A percentile compares a stretch with the other conserved stretches of the same genome.
Conservation (phyloP, 2,329 filamentous ascomycete genomes). For the Fusarium buxicola region DNA sequence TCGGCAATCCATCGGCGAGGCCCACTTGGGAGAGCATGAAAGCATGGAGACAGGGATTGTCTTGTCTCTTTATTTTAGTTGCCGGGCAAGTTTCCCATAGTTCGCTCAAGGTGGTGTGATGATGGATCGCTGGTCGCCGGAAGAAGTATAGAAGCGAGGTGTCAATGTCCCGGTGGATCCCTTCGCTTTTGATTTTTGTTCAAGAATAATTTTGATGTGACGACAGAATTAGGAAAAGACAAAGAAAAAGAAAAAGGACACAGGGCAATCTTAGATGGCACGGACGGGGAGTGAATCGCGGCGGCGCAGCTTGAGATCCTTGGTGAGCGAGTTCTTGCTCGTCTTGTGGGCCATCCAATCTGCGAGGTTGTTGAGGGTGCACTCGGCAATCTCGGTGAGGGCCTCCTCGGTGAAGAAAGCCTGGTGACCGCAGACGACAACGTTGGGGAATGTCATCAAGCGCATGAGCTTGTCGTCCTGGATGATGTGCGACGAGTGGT, state of each 20-base stretch:
- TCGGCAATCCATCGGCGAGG: conserved; percentile 24
- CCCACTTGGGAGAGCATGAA: conserved; percentile 32
- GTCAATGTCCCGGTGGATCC: conserved; percentile 3
- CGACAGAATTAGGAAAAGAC: too few relatives aligned
- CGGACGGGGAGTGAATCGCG: conserved; percentile 49
- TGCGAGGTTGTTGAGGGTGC: conserved; percentile 67
- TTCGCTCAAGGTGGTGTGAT: conserved; percentile 15
- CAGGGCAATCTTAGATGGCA: conserved; percentile 41
- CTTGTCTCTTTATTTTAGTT: conserved; percentile 13
- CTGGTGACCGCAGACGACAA: conserved; percentile 74
- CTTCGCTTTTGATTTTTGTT: too few relatives aligned
- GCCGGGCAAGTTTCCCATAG: too few relatives aligned
- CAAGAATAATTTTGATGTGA: too few relatives aligned
- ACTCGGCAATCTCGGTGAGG: conserved; percentile 70
- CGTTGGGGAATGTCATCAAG: conserved; percentile 75
- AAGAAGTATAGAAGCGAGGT: conserved; percentile 9
- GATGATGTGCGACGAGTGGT: conserved; percentile 73
- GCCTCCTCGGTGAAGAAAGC: conserved; percentile 77
- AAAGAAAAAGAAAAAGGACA: background rate
- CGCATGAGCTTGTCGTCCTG: conserved; percentile 75
- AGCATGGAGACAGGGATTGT: conserved; percentile 31
- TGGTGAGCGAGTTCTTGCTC: conserved; percentile 51
- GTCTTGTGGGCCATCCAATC: conserved; percentile 53
- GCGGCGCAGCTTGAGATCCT: conserved; percentile 41
- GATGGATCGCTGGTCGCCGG: conserved; percentile 1